phyloP scores from a whole-genome alignment of 1,139 yeast genomes.

The Casaregolazyma suthepensis region DNA sequence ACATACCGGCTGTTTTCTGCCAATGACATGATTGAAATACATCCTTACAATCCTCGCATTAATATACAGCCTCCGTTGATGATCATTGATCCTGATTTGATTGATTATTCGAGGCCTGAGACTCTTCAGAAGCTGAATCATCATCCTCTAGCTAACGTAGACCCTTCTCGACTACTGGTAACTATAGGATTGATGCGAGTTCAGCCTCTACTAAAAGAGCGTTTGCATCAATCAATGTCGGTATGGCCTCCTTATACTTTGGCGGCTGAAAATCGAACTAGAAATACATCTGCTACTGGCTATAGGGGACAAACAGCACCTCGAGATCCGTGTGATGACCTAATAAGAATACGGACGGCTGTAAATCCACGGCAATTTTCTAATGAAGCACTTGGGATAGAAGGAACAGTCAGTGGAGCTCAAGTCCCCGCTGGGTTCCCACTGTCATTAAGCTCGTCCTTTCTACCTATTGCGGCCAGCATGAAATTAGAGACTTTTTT shows the following conservation, averaged over 20 bases:
- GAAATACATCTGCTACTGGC: conserved; percentile 20
- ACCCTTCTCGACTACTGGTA: conserved; percentile 7
- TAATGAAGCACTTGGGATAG: background rate
- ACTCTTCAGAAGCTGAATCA: background rate
- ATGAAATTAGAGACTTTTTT: conserved; percentile 15
- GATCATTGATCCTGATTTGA: conserved; percentile 12
- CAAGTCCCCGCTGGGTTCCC: conserved; percentile 2
- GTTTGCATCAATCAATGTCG: conserved; percentile 20
- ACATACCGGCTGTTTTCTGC: conserved; percentile 8
- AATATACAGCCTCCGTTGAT: conserved; percentile 14
- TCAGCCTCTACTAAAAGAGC: conserved; percentile 14
- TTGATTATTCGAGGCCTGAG: conserved; percentile 1
- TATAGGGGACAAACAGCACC: conserved; percentile 19
- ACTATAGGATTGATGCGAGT: conserved; percentile 17
- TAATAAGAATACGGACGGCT: conserved; percentile 9
- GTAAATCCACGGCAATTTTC: background rate
- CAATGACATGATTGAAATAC: conserved; percentile 10
- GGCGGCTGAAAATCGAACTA: conserved; percentile 20
- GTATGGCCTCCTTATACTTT: conserved; percentile 25
- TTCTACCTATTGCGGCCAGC: background rate
- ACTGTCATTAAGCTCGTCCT: background rate
- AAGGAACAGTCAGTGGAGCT: background rate
- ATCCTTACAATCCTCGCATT: conserved; percentile 10
- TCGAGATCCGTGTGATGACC: conserved; percentile 9
- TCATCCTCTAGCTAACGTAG: background rate